Conservation (phyloP, 1,284 basidiomycete species). For the Neonothopanus nambi region DNA sequence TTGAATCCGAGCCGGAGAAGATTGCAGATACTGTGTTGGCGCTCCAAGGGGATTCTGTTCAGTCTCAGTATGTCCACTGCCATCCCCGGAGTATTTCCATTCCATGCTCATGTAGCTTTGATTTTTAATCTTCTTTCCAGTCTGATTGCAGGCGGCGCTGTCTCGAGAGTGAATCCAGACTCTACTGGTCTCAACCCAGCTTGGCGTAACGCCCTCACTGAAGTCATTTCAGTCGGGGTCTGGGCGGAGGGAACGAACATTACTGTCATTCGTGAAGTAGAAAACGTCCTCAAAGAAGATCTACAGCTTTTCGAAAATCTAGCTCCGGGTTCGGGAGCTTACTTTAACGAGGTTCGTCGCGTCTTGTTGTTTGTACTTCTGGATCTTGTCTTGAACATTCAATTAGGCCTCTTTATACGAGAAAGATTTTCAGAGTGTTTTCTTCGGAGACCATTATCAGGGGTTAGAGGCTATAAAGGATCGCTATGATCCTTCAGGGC, state of each 20-base stretch:
- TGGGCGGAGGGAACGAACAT: slow-evolving; percentile 35
- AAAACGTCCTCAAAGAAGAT: slow-evolving; percentile 21
- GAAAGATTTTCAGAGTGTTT: slow-evolving; percentile 36
- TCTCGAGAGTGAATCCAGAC: slow-evolving; percentile 33
- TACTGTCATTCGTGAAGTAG: slow-evolving; percentile 24
- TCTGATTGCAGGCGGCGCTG: slow-evolving; percentile 39
- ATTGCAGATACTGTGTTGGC: slow-evolving; percentile 29
- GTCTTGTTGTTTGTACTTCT: not conserved
- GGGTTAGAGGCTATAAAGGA: slow-evolving; percentile 41
- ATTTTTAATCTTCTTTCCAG: slow-evolving; percentile 22
- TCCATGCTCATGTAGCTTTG: not conserved
- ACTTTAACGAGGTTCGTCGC: slow-evolving; percentile 42
- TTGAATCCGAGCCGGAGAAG: slow-evolving; percentile 27
- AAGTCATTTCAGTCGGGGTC: slow-evolving; percentile 21
- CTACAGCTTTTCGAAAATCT: slow-evolving; percentile 28
- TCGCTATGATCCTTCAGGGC: slow-evolving; percentile 40
- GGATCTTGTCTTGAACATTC: not conserved
- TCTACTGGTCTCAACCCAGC: slow-evolving; percentile 43
- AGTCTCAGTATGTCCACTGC: not conserved
- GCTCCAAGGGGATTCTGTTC: not conserved
- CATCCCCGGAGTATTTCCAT: not conserved
- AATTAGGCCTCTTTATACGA: slow-evolving; percentile 41
- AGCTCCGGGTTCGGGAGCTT: slow-evolving; percentile 33
- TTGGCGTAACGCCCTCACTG: slow-evolving; percentile 40
- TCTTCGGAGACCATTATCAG: slow-evolving; percentile 45